Base-by-base conservation (phyloP, 2,329 filamentous ascomycete species). In the Eutypa lata region DNA sequence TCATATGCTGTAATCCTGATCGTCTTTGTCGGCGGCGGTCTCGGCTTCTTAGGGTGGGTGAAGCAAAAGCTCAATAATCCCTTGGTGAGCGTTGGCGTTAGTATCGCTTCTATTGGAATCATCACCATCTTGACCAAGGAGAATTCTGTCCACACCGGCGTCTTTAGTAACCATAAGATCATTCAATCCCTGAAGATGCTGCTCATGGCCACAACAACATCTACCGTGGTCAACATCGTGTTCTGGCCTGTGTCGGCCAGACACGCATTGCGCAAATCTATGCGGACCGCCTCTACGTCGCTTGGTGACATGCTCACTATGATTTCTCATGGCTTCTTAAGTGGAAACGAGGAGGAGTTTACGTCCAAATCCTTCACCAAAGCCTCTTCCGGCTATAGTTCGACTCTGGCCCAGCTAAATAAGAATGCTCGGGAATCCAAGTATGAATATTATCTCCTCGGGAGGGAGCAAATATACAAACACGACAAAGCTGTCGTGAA, bases 81-180 rank as follows among this genome's bases (percentile, higher is more conserved):
- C 7, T 73, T 94, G 51, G 90, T 94, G 57, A 92, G 91, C 65
- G 88, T 93, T 35, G 90, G 88, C 47, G 91, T 89, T 61, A 96
- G 91, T 31, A 77, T 97, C 59, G 85, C 92, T 7, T 93, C 90
- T 33, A 85, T 97, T 53, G 90, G 90, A 48, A 89, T 94, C 57
- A 96, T 97, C 65, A 92, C 89, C 2, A 84, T 96, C 45, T 76
- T 97, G 56, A 96, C 93, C 11, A 96, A 95, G 71, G 93, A 97
- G 70, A 91, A 91, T 48, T 86, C 91, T 2, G 86, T 97, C 1
- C 90, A 96, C 63, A 85, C 82, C 33, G 90, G 89, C 6, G 86
- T 87, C 49, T 91, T 96, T 64, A 91, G 89, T 0, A 84, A 89
- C 61, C 84, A 84, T 53, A 95, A 95, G 71, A 88, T 96, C 49